A percentile compares a stretch with the other conserved stretches of the same genome.
These are phyloP conservation scores for Solanum sitiens DNA, from an alignment of 257 asterid genomes.

Conservation along the genomic window DNA sequence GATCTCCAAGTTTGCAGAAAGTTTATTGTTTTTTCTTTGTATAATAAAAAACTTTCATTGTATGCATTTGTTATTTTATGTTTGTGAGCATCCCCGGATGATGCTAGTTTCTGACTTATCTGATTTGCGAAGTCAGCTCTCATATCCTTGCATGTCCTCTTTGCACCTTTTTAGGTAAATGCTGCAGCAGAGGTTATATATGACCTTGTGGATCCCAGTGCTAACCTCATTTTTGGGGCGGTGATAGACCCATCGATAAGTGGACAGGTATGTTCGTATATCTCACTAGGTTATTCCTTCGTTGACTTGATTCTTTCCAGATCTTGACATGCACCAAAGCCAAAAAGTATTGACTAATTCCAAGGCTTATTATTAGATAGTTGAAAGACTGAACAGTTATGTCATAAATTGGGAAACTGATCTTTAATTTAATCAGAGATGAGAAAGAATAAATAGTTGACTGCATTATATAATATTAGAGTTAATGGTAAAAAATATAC, in stretches of 20 bases:
- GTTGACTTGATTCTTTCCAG: neutral
- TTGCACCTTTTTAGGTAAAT: conserved; percentile 44
- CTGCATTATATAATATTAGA: neutral
- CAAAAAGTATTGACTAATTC: neutral
- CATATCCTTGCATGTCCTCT: neutral
- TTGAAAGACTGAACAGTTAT: neutral
- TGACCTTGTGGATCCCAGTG: conserved; percentile 91
- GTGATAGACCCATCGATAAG: conserved; percentile 76
- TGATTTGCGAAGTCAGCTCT: neutral
- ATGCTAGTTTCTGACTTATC: neutral
- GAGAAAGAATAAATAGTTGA: neutral
- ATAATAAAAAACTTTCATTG: neutral
- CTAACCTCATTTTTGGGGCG: conserved; percentile 92
- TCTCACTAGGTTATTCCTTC: neutral
- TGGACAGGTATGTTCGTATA: conserved; percentile 68
- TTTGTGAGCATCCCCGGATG: neutral
- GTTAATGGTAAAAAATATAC: neutral
- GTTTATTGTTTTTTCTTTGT: neutral
- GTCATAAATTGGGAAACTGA: neutral
- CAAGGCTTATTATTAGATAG: neutral
- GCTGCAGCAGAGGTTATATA: conserved; percentile 96
- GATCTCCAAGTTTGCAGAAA: neutral
- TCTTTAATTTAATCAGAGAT: neutral
- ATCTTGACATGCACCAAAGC: neutral
- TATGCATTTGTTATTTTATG: neutral